A percentile compares a stretch with the other conserved stretches of the same genome.
Evolutionary conservation across 148 eudicot species (phyloP).

Genomic region (Rheum nobile): DNA sequence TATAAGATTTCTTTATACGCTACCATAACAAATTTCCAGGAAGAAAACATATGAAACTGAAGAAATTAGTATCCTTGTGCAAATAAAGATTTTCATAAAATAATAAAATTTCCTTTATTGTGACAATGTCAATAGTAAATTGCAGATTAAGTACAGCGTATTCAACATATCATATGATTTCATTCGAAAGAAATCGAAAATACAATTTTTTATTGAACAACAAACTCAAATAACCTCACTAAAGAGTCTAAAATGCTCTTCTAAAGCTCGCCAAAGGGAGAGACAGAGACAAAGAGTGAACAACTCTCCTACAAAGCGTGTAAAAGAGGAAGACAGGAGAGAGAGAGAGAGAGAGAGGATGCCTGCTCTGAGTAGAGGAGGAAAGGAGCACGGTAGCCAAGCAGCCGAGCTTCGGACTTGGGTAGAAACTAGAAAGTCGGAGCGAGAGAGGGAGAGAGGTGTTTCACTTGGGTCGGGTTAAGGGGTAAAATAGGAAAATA

Average conservation of each 20-base stretch:
- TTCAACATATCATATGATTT: background rate
- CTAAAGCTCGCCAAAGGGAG: background rate
- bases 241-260: background rate
- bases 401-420: background rate
- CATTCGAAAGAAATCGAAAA: background rate
- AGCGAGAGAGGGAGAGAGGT: background rate
- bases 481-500: background rate
- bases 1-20: background rate
- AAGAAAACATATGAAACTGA: background rate
- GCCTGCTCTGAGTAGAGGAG: slow-evolving; percentile 6
- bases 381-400: slow-evolving; percentile 3
- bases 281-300: background rate
- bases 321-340: background rate
- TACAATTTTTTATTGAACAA: background rate
- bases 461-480: background rate
- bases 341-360: background rate
- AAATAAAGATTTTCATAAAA: no score
- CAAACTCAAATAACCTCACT: background rate
- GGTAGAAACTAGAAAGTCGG: background rate
- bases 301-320: no score
- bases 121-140: no score
- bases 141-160: background rate
- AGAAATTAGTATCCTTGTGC: background rate
- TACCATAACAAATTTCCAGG: background rate
- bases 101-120: no score